A percentile compares a stretch with the other conserved stretches of the same genome.
phyloP scores from a whole-genome alignment of 2,329 filamentous ascomycete species.

The Aspergillus glaucus region DNA sequence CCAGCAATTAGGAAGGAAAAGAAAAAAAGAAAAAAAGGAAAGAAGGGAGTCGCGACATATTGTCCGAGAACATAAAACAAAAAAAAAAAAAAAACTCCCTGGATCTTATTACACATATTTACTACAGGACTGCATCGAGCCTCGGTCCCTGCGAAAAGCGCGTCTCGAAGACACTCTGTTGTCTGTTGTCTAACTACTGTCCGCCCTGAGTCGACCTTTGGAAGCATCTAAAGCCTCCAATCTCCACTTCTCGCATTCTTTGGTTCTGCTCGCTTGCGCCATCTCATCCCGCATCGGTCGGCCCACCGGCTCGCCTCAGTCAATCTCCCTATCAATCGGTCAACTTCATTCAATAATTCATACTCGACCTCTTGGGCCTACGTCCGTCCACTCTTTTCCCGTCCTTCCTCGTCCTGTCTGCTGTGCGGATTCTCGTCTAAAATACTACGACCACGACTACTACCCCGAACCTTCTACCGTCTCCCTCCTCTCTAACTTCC shows the following conservation, averaged over 20 bases:
- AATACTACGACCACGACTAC: constrained; percentile 8
- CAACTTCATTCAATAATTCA: constrained; percentile 20
- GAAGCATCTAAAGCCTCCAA: constrained; percentile 1
- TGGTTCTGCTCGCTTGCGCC: constrained; percentile 20
- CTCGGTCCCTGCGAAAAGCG: too few species aligned
- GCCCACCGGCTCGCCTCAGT: constrained; percentile 17
- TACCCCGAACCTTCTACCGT: constrained; percentile 14
- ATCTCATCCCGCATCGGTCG: constrained; percentile 21
- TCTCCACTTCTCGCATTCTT: constrained; percentile 14
- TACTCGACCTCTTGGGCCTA: constrained; percentile 23
- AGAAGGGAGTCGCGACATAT: too few species aligned
- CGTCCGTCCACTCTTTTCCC: constrained; percentile 17
- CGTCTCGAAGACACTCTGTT: too few species aligned
- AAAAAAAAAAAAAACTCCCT: too few species aligned
- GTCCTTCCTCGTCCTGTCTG: constrained; percentile 17
- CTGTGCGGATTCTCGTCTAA: constrained; percentile 25
- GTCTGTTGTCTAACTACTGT: too few species aligned
- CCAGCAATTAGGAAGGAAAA: neutral
- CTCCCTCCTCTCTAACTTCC: neutral
- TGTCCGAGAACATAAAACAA: too few species aligned
- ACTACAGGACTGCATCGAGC: too few species aligned
- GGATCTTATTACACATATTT: too few species aligned
- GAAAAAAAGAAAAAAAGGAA: neutral
- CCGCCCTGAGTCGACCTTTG: neutral
- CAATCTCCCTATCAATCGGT: neutral